Conservation (phyloP, 169 alveolate genomes). For the Condylostoma magnum region DNA sequence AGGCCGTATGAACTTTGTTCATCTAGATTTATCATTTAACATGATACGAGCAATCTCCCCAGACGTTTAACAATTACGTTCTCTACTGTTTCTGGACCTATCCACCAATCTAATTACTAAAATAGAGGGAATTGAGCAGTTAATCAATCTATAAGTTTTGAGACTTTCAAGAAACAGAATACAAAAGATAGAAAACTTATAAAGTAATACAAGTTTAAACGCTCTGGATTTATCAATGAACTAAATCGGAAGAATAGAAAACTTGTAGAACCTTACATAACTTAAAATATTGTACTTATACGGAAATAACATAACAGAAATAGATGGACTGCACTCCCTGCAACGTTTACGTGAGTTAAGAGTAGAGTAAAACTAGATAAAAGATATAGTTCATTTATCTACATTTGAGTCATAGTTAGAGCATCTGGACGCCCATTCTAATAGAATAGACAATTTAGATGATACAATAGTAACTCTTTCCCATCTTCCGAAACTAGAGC, state of each 20-base stretch:
- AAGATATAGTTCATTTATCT: slow-evolving; percentile 2
- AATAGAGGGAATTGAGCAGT: background rate
- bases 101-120: slow-evolving; percentile 12
- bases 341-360: background rate
- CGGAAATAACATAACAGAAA: background rate
- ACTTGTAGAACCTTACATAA: background rate
- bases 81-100: background rate
- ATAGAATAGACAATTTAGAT: background rate
- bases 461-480: slow-evolving; percentile 10
- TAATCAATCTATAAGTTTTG: background rate
- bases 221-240: slow-evolving; percentile 20
- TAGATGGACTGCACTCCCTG: slow-evolving; percentile 7
- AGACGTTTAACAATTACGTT: background rate
- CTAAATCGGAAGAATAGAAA: background rate
- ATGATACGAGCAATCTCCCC: slow-evolving; percentile 12
- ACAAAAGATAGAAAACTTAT: background rate
- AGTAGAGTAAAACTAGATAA: slow-evolving; percentile 12
- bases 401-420: background rate
- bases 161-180: slow-evolving; percentile 10
- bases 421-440: slow-evolving; percentile 22
- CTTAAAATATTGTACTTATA: slow-evolving; percentile 5
- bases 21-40: slow-evolving; percentile 18
- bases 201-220: background rate
- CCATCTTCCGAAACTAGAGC: background rate
- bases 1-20: background rate